Conservation (phyloP, 306 rosid genomes). For the Cucurbita ficifolia region DNA sequence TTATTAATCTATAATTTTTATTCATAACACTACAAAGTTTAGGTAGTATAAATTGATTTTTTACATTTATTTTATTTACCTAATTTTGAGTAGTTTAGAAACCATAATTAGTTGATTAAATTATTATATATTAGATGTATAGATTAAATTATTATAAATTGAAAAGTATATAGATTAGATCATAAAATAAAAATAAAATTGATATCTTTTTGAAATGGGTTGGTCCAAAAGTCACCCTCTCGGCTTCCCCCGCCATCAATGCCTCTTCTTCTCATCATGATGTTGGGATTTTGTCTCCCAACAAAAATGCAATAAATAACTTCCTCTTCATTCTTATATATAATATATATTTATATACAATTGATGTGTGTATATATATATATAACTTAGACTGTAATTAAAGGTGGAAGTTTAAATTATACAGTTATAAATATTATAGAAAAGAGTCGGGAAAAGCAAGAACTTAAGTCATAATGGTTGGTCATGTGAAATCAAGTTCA, state of each 20-base stretch:
- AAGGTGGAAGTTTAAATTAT: neutral
- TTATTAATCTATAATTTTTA: too few relatives aligned
- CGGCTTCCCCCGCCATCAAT: neutral
- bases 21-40: too few relatives aligned
- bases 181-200: neutral
- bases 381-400: too few relatives aligned
- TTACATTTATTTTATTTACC: too few relatives aligned
- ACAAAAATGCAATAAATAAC: neutral
- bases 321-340: neutral
- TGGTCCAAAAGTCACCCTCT: neutral
- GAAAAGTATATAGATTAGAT: too few relatives aligned
- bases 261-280: neutral
- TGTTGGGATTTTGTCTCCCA: neutral
- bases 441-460: neutral
- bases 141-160: too few relatives aligned
- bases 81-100: too few relatives aligned
- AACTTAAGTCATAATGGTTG: neutral
- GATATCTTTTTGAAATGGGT: neutral
- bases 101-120: too few relatives aligned
- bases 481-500: neutral
- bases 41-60: too few relatives aligned
- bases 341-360: neutral
- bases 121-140: too few relatives aligned
- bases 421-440: neutral
- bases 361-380: neutral